Evolutionary conservation across 2,329 filamentous ascomycete species (phyloP), one percentile per base, ranked within the genome.

Genomic region (Phaeosphaeriaceae sp.): DNA sequence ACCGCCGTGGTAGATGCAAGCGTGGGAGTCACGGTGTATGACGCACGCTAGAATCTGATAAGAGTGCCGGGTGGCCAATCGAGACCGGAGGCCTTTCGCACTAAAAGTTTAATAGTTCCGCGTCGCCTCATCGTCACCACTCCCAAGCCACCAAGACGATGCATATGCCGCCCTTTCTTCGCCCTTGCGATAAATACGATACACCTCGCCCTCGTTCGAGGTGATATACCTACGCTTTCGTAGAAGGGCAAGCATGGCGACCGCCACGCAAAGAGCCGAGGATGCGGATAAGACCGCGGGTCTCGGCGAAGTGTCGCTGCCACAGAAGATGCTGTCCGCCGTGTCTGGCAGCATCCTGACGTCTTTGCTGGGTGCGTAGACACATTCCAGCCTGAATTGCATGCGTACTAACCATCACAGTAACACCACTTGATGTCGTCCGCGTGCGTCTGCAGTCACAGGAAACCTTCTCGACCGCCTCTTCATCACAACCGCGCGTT

Each of bases 401-500:
- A n/a, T 15, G 17, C n/a, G 24, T 20, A 60, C 64, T 69, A 41
- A 69, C 55, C 48, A 33, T 27, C 63, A 49, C 66, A 96, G 94
- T 96, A 31, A 99, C 95, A 5, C 95, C 95, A 48, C 89, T 99
- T 52, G 95, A 99, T 74, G 95, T 99, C 62, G 95, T 99, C 60
- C 92, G 95, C 61, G 92, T 99, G 48, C 92, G 95, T 61, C 84
- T 97, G 53, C 95, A 99, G 79, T 94, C 95, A 1, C 94, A 98
- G 80, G 82, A 83, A 57, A 81, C 85, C 67, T 76, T 81, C 84
- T 62, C 75, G 61, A 62, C 51, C 63, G 51, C 71, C 80, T 85
- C 73, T 82, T 83, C 78, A 77, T 89, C 75, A 88, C 68, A 80
- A 85, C 65, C 53, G 17, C 74, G 64, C 44, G 55, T 57, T 1